Conservation (phyloP, 2,329 filamentous ascomycete species). For the Curvularia verruculosa region DNA sequence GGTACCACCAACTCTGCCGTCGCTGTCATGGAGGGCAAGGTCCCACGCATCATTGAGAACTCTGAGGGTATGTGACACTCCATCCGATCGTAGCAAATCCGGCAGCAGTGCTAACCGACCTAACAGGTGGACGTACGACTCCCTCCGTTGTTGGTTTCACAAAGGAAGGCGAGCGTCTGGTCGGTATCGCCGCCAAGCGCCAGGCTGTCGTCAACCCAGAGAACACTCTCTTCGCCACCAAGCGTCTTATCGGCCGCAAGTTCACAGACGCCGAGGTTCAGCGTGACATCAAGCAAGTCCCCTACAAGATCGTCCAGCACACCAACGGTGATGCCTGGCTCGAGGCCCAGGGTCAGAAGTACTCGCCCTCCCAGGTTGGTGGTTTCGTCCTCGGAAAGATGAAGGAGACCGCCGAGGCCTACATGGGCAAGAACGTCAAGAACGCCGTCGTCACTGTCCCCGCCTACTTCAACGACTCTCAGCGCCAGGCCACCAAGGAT, state of each 20-base stretch:
- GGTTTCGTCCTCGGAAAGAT: conserved; percentile 97
- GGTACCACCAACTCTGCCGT: conserved; percentile 98
- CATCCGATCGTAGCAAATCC: conserved; percentile 1
- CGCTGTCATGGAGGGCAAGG: conserved; percentile 96
- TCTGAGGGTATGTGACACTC: conserved; percentile 72
- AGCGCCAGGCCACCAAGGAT: conserved; percentile 98
- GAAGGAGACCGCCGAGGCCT: conserved; percentile 97
- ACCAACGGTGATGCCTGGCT: conserved; percentile 97
- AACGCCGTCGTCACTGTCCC: conserved; percentile 97
- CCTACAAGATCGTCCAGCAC: conserved; percentile 98
- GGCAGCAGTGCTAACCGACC: conserved; percentile 18
- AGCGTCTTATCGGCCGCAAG: conserved; percentile 98
- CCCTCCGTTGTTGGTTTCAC: conserved; percentile 95
- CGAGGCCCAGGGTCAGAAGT: conserved; percentile 88
- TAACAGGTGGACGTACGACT: conserved; percentile 80
- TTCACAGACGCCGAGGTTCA: conserved; percentile 93
- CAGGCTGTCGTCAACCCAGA: conserved; percentile 98
- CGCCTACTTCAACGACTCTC: conserved; percentile 98
- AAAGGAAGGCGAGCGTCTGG: conserved; percentile 92
- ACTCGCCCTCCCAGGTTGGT: conserved; percentile 98
- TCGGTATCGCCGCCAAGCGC: conserved; percentile 96
- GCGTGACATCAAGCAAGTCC: conserved; percentile 95
- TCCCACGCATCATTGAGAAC: conserved; percentile 96
- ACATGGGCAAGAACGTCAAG: conserved; percentile 87
- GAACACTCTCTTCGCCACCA: conserved; percentile 97